Percentiles rank a stretch among this genome's conserved stretches.
phyloP scores from a whole-genome alignment of 2,329 filamentous ascomycete genomes.

The Diaporthe batatas region DNA sequence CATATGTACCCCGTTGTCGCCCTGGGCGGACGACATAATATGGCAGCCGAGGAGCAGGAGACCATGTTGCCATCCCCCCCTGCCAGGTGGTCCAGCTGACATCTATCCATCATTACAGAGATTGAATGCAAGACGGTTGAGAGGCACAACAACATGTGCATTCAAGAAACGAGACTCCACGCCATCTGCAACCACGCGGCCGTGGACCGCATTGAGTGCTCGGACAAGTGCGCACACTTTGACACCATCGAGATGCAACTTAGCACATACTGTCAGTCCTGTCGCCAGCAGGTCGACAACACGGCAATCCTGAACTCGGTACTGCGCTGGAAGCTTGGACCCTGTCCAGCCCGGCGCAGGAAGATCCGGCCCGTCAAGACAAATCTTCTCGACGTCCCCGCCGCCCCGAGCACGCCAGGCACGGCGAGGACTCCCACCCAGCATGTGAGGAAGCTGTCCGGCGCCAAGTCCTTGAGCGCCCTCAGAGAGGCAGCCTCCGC shows the following conservation, averaged over 20 bases:
- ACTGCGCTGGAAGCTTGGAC: slow-evolving; percentile 15
- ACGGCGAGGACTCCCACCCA: not conserved
- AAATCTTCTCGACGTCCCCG: not conserved
- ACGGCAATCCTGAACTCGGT: slow-evolving; percentile 31
- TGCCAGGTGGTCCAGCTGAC: not conserved
- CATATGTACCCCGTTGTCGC: slow-evolving; percentile 29
- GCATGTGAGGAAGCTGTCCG: slow-evolving; percentile 14
- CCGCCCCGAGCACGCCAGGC: not conserved
- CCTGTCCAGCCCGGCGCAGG: slow-evolving; percentile 11
- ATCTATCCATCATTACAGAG: not conserved
- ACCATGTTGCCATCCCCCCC: not conserved
- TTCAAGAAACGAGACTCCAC: slow-evolving; percentile 39
- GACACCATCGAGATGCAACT: slow-evolving; percentile 39
- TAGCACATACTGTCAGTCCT: slow-evolving; percentile 40
- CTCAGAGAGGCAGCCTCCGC: slow-evolving; percentile 25
- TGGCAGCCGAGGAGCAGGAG: not conserved
- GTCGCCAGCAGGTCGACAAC: slow-evolving; percentile 38
- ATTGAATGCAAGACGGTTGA: not conserved
- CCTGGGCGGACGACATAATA: not conserved
- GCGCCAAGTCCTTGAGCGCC: slow-evolving; percentile 19
- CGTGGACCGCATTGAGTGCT: slow-evolving; percentile 35
- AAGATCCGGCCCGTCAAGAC: slow-evolving; percentile 23
- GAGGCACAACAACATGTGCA: slow-evolving; percentile 36
- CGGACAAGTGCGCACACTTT: slow-evolving; percentile 35
- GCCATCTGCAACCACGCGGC: slow-evolving; percentile 38